phyloP scores from a whole-genome alignment of 192 early-diverging fungal species.

The Coemansia sp. region DNA sequence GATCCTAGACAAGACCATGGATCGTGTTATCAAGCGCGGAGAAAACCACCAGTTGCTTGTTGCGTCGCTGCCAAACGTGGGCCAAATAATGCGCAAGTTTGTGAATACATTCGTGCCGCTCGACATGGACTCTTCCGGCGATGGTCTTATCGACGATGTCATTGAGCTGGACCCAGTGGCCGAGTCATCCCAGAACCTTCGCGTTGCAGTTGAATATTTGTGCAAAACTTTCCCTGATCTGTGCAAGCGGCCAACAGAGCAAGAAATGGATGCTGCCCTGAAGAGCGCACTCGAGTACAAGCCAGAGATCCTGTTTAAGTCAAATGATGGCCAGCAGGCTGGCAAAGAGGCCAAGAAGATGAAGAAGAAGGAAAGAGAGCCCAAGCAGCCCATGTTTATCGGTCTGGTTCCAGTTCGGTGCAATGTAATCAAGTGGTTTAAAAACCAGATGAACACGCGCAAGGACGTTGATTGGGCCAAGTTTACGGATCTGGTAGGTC shows the following conservation, averaged over 20 bases:
- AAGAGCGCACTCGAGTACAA: conserved; percentile 46
- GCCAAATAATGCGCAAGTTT: conserved; percentile 61
- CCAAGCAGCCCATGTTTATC: conserved; percentile 16
- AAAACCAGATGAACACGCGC: conserved; percentile 9
- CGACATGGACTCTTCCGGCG: conserved; percentile 54
- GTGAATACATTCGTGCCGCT: conserved; percentile 56
- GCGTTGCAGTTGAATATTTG: conserved; percentile 45
- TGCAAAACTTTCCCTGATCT: conserved; percentile 43
- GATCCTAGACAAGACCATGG: conserved; percentile 57
- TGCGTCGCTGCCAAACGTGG: conserved; percentile 62
- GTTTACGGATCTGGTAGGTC: conserved; percentile 15
- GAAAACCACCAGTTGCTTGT: conserved; percentile 82
- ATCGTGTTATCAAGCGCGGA: conserved; percentile 66
- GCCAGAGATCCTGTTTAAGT: conserved; percentile 35
- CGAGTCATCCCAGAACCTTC: conserved; percentile 55
- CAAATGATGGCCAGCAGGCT: conserved; percentile 2
- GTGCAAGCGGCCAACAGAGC: conserved; percentile 39
- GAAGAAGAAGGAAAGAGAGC: conserved; percentile 4
- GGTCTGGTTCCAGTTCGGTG: conserved; percentile 28
- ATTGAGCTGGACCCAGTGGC: conserved; percentile 60
- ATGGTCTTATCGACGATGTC: conserved; percentile 58
- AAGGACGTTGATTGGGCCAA: conserved; percentile 21
- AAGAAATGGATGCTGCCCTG: conserved; percentile 60
- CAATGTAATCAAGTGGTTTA: conserved; percentile 23
- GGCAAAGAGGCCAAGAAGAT: conserved; percentile 11